Evolutionary conservation across 2,329 filamentous ascomycete species (phyloP), one percentile per base, ranked within the genome.

Genomic region (Trichoderma sp.): DNA sequence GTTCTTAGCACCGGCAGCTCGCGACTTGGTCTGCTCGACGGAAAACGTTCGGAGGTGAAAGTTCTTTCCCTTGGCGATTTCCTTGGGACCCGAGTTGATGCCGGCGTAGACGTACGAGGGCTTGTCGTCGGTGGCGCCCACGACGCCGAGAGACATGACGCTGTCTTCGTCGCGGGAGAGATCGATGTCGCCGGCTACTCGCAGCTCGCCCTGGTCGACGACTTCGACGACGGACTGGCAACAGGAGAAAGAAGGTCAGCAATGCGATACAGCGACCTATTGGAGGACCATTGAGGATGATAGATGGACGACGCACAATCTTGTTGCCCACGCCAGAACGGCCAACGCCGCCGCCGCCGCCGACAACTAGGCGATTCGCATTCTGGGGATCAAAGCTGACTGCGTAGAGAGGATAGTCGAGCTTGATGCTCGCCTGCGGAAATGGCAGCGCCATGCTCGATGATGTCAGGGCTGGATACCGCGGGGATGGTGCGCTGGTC

Each of bases 311-410:
- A 80, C 88, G 74, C 78, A 90, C 90, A 73, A 97, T 92, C 78
- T 92, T 92, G 81, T 97, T 97, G 64, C 88, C 88, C 24, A 97
- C 91, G 51, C 92, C 93, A 70, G 87, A 92, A 69, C 87, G 86
- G 56, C 90, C 88, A 69, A 91, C 88, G 58, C 94, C 94, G 69
- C 94, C 94, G 67, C 94, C 94, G 60, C 94, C 94, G 67, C 90
- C 92, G 44, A 97, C 91, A 9, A 97, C 80, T 26, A 97, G 82
- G 68, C 88, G 88, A 68, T 85, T 85, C 66, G 89, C 84, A 79
- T 96, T 88, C 72, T 89, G 85, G 59, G 90, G 91, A 74, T 96
- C 92, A 77, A 96, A 97, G 74, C 93, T 93, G 75, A 92, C 90
- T 64, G 90, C 88, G 77, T 93, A 97, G 66, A 96, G 85, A 56